These are phyloP conservation scores for Dryadomyces quercivorus DNA, from an alignment of 2,329 filamentous ascomycete genomes.

Conservation along the genomic window DNA sequence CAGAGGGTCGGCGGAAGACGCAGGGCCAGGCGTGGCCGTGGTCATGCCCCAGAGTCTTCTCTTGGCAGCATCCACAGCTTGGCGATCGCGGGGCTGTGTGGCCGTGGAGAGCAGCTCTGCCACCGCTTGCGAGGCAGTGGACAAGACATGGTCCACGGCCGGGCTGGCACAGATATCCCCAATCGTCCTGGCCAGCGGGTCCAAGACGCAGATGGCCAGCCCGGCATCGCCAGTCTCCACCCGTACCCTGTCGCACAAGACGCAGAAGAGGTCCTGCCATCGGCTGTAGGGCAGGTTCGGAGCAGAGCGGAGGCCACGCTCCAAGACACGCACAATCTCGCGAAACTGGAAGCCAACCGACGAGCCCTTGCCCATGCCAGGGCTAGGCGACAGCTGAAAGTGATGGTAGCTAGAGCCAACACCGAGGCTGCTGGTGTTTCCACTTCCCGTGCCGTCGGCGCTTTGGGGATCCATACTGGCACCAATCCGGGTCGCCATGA, in stretches of 20 bases:
- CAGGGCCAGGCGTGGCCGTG: constrained; percentile 23
- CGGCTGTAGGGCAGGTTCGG: constrained; percentile 32
- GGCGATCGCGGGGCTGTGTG: constrained; percentile 44
- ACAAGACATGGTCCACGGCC: constrained; percentile 9
- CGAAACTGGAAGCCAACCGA: constrained; percentile 57
- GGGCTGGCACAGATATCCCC: constrained; percentile 22
- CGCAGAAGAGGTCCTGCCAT: constrained; percentile 45
- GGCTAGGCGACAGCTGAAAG: constrained; percentile 5
- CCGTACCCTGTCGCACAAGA: constrained; percentile 42
- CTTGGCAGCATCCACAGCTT: constrained; percentile 52
- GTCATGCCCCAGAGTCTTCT: constrained; percentile 54
- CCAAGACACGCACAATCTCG: constrained; percentile 54
- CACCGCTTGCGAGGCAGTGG: constrained; percentile 22
- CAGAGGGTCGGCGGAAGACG: constrained; percentile 46
- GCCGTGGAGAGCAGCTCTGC: constrained; percentile 33
- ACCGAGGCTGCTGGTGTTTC: background rate
- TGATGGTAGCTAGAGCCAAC: background rate
- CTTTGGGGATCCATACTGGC: constrained; percentile 25
- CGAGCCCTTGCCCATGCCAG: constrained; percentile 19
- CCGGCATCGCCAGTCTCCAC: constrained; percentile 56
- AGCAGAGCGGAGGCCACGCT: constrained; percentile 41
- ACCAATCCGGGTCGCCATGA: constrained; percentile 34
- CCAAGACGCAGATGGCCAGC: constrained; percentile 53
- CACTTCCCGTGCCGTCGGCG: background rate
- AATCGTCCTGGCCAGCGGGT: constrained; percentile 53